Percentiles rank a stretch among this genome's conserved stretches.
Evolutionary conservation across 805 yeast species (phyloP).

Genomic region (Starmerella sp.): DNA sequence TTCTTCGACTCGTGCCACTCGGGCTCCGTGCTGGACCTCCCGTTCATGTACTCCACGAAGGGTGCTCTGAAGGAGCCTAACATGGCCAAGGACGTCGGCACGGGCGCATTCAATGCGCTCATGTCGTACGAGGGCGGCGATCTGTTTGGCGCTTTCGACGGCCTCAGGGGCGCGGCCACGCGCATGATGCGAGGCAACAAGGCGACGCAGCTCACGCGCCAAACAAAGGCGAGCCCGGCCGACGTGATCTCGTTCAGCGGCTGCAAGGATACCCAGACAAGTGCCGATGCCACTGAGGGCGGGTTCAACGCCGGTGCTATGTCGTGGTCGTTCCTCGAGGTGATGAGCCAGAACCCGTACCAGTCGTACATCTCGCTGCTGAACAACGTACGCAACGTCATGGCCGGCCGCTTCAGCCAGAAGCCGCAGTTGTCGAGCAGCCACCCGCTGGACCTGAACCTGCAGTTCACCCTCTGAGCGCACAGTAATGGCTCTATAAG

Average conservation of each 20-base stretch:
- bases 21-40: slow-evolving; percentile 71
- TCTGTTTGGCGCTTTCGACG: slow-evolving; percentile 32
- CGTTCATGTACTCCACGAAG: slow-evolving; percentile 68
- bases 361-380: slow-evolving; percentile 60
- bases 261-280: slow-evolving; percentile 73
- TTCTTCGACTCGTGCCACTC: slow-evolving; percentile 80
- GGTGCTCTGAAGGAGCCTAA: slow-evolving; percentile 77
- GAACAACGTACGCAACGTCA: slow-evolving; percentile 55
- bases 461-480: slow-evolving; percentile 37
- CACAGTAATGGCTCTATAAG: not conserved
- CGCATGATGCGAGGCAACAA: slow-evolving; percentile 15
- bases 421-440: slow-evolving; percentile 74
- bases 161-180: slow-evolving; percentile 28
- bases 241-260: slow-evolving; percentile 71
- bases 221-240: slow-evolving; percentile 57
- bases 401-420: slow-evolving; percentile 58
- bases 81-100: slow-evolving; percentile 62
- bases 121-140: slow-evolving; percentile 53
- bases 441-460: slow-evolving; percentile 63
- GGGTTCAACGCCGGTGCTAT: slow-evolving; percentile 74
- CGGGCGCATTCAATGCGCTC: slow-evolving; percentile 49
- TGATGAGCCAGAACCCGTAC: slow-evolving; percentile 46
- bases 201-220: slow-evolving; percentile 20
- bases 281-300: slow-evolving; percentile 67
- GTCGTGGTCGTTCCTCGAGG: slow-evolving; percentile 66